Conservation (phyloP, 2,329 filamentous ascomycete genomes). For the Fusarium fujikuroi region DNA sequence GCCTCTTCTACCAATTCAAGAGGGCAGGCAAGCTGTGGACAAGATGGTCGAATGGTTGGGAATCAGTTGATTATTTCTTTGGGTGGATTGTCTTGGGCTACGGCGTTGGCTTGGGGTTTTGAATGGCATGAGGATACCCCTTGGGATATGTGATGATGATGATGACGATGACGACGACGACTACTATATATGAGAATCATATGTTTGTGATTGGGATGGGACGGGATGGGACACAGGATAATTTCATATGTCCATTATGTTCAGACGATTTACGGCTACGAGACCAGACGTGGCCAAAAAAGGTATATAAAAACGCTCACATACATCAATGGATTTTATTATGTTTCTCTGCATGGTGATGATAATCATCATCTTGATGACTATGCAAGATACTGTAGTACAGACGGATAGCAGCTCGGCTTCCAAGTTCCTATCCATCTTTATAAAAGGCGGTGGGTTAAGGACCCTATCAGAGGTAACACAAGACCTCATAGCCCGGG, state of each 20-base stretch:
- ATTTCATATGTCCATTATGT: background rate
- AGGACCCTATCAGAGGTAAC: background rate
- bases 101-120: slow-evolving; percentile 20
- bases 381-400: background rate
- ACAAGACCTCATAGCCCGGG: background rate
- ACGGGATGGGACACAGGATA: background rate
- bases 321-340: background rate
- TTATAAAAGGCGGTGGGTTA: background rate
- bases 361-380: background rate
- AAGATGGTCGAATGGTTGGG: slow-evolving; percentile 45
- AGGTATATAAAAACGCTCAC: background rate
- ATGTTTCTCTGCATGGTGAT: background rate
- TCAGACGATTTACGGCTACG: background rate
- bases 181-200: background rate
- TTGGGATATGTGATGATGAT: slow-evolving; percentile 1
- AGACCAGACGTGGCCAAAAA: background rate
- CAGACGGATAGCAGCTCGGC: slow-evolving; percentile 4
- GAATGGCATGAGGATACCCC: slow-evolving; percentile 20
- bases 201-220: background rate
- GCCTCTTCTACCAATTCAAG: slow-evolving; percentile 46
- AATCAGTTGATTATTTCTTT: background rate
- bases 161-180: slow-evolving; percentile 1
- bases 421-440: background rate
- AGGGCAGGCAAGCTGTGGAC: slow-evolving; percentile 43
- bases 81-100: slow-evolving; percentile 10